A percentile compares a stretch with the other conserved stretches of the same genome.
Conservation (phyloP, 164 flowering plant species). For the Tetracentron sinense region DNA sequence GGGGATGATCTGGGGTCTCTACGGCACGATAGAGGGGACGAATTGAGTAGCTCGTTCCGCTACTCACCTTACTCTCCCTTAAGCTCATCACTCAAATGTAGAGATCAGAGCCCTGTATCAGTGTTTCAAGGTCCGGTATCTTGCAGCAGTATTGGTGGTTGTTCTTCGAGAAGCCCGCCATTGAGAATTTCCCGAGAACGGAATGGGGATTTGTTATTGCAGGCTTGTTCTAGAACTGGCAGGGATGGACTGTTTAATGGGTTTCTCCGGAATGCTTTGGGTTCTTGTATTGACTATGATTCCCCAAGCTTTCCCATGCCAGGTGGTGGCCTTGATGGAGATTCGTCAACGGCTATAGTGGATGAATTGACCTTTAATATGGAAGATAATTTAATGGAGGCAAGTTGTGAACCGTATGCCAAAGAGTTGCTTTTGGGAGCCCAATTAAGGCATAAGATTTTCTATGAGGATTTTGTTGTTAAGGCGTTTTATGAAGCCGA, state of each 20-base stretch:
- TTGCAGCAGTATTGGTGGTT: conserved; percentile 33
- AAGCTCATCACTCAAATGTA: conserved; percentile 52
- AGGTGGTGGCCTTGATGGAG: conserved; percentile 18
- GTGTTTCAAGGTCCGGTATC: conserved; percentile 82
- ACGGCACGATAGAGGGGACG: conserved; percentile 61
- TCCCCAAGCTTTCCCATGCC: conserved; percentile 36
- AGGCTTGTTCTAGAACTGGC: conserved; percentile 26
- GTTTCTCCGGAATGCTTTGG: conserved; percentile 64
- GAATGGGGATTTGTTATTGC: conserved; percentile 24
- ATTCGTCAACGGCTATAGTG: conserved; percentile 20
- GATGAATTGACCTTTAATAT: conserved; percentile 75
- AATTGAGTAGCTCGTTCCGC: conserved; percentile 54
- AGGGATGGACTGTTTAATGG: conserved; percentile 59
- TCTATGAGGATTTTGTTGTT: conserved; percentile 64
- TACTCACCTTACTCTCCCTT: conserved; percentile 43
- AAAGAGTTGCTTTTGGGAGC: conserved; percentile 60
- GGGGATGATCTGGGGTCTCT: conserved; percentile 49
- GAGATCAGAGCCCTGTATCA: conserved; percentile 81
- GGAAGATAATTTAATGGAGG: conserved; percentile 57
- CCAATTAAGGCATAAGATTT: conserved; percentile 65
- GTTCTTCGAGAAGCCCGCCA: conserved; percentile 52
- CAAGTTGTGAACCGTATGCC: conserved; percentile 41
- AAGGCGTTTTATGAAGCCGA: conserved; percentile 93
- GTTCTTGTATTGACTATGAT: conserved; percentile 69
- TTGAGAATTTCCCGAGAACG: conserved; percentile 33